A percentile compares a stretch with the other conserved stretches of the same genome.
Conservation (phyloP, 345 rosid genomes). For the Eucalyptus rudis region DNA sequence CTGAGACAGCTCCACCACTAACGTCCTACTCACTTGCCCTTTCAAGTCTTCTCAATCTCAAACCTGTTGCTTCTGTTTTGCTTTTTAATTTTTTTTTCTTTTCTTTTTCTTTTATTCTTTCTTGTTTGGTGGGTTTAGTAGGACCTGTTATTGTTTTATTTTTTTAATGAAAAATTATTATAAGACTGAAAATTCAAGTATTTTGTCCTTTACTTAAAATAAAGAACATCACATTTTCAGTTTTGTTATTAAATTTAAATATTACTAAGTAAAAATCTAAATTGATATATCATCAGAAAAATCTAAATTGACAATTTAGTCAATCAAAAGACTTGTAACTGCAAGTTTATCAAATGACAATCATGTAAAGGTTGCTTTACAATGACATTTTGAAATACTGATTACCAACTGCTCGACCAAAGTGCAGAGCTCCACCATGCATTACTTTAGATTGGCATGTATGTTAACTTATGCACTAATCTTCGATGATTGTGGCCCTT, state of each 20-base stretch:
- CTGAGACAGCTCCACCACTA: not conserved
- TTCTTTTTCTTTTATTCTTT: not conserved
- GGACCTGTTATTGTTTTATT: not conserved
- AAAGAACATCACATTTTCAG: not conserved
- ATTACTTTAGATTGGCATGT: not conserved
- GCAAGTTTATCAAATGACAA: not conserved
- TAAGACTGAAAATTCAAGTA: not conserved
- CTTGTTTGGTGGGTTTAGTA: not conserved
- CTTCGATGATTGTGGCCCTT: not conserved
- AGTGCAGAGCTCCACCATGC: not conserved
- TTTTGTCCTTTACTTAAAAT: not conserved
- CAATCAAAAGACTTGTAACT: not conserved
- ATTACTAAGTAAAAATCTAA: not conserved
- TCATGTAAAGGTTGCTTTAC: not conserved
- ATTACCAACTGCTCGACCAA: not conserved
- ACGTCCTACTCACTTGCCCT: not conserved
- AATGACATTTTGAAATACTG: not conserved
- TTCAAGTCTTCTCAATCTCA: not conserved
- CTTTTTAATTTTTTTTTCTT: not conserved
- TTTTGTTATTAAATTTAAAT: not conserved
- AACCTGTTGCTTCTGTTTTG: not conserved
- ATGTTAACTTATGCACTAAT: not conserved
- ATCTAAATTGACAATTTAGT: not conserved
- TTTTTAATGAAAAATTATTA: not conserved
- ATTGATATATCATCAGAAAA: not conserved